phyloP scores from a whole-genome alignment of 1,139 yeast species.

The Nematodospora anomalae region DNA sequence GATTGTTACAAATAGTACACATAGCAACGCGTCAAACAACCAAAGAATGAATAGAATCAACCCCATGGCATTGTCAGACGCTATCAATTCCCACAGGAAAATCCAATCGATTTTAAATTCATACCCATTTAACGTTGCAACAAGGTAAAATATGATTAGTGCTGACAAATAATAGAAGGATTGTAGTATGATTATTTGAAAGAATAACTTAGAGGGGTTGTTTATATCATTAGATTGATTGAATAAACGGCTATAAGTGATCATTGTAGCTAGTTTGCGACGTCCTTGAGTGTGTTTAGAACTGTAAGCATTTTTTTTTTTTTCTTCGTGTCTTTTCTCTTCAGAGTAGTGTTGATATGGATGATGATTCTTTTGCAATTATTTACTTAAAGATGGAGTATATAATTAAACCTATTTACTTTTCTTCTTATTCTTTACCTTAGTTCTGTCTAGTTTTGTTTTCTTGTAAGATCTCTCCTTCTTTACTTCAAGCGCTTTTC shows the following conservation, averaged over 20 bases:
- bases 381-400: no score
- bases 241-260: conserved; percentile 26
- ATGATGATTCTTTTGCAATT: no score
- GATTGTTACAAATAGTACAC: conserved; percentile 80
- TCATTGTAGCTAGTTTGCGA: background rate
- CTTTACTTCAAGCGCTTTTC: conserved; percentile 51
- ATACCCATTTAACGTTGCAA: conserved; percentile 62
- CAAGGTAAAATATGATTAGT: conserved; percentile 51
- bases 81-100: conserved; percentile 78
- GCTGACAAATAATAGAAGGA: conserved; percentile 68
- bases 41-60: conserved; percentile 70
- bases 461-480: conserved; percentile 65
- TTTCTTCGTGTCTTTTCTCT: no score
- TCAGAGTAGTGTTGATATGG: no score
- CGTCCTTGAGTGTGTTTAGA: no score
- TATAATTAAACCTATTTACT: conserved; percentile 7
- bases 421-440: conserved; percentile 7
- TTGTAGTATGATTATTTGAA: conserved; percentile 66
- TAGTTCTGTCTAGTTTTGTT: conserved; percentile 62
- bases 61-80: conserved; percentile 79
- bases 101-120: conserved; percentile 65
- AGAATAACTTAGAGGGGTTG: conserved; percentile 38
- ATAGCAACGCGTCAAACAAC: conserved; percentile 74
- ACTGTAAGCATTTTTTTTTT: no score
- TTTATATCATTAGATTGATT: conserved; percentile 31